Percentiles rank a stretch among this genome's conserved stretches.
Evolutionary conservation across 148 eudicot genomes (phyloP).

Genomic region (Vaccinium corymbosum): DNA sequence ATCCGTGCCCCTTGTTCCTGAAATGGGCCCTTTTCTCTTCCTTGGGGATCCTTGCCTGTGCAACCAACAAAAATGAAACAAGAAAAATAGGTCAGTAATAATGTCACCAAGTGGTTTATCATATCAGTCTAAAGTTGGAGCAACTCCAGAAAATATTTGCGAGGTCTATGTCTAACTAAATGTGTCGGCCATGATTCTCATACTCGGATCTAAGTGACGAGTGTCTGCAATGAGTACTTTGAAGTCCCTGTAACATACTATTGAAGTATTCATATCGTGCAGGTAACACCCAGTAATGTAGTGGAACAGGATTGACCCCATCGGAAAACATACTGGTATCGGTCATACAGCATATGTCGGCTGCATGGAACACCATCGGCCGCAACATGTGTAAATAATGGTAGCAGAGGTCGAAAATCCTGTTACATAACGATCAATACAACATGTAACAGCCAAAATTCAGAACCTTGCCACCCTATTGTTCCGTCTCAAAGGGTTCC

Average conservation of each 20-base stretch:
- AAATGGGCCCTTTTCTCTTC: slow-evolving; percentile 82
- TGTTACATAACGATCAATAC: not conserved
- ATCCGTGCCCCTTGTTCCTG: slow-evolving; percentile 92
- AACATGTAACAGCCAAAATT: not conserved
- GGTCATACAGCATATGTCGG: not conserved
- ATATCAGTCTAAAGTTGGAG: not conserved
- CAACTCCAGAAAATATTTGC: not conserved
- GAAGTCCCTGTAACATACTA: not conserved
- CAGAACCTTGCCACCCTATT: not conserved
- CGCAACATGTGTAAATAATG: not conserved
- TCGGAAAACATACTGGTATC: not conserved
- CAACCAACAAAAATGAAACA: slow-evolving; percentile 3
- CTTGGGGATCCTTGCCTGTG: slow-evolving; percentile 90
- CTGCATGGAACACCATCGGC: not conserved
- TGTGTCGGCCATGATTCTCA: not conserved
- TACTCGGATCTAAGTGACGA: not conserved
- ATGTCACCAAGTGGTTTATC: not conserved
- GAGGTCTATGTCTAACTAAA: not conserved
- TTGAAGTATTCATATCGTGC: not conserved
- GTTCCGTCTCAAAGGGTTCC: not conserved
- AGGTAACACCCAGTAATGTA: not conserved
- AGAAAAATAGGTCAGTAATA: slow-evolving; percentile 1
- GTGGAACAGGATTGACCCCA: not conserved
- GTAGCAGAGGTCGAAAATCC: not conserved
- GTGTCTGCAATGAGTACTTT: not conserved